Conservation (phyloP, 2,329 filamentous ascomycete species). For the Penicillium sp. region DNA sequence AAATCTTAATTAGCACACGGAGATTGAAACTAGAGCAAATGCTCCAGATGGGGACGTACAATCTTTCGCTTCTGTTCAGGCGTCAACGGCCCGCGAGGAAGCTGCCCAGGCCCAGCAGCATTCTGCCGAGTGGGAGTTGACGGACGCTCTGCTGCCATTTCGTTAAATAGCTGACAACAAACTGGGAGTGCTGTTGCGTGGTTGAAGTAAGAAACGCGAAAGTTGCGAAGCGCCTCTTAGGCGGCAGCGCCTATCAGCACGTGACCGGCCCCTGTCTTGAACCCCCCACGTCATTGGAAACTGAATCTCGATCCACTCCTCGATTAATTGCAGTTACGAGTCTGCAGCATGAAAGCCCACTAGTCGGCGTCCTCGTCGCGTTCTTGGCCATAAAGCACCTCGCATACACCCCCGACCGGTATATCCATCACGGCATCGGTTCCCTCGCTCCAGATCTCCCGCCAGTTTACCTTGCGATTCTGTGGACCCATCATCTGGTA, state of each 20-base stretch:
- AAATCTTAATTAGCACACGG: neutral
- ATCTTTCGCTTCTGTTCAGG: constrained; percentile 64
- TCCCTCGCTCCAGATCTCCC: constrained; percentile 80
- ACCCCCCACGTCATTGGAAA: constrained; percentile 9
- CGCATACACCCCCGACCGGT: constrained; percentile 89
- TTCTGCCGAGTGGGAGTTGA: constrained; percentile 42
- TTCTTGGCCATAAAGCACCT: constrained; percentile 79
- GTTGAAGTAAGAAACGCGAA: constrained; percentile 3
- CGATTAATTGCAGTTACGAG: constrained; percentile 8
- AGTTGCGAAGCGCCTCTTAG: constrained; percentile 1
- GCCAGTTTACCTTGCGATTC: constrained; percentile 66
- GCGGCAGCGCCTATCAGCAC: constrained; percentile 12
- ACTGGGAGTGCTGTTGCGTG: neutral
- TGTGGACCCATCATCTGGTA: constrained; percentile 47
- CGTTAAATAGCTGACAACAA: neutral
- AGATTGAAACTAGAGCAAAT: constrained; percentile 1
- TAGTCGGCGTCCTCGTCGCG: constrained; percentile 39
- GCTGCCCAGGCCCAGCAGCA: constrained; percentile 39
- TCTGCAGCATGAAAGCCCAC: constrained; percentile 4
- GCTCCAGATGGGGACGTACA: constrained; percentile 37
- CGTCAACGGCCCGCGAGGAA: constrained; percentile 54
- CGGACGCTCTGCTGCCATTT: constrained; percentile 19
- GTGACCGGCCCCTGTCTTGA: constrained; percentile 3
- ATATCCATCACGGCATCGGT: constrained; percentile 98
- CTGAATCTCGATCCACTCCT: neutral